Evolutionary conservation across 2,329 filamentous ascomycete genomes (phyloP).

Genomic region (Metarhizium rileyi): DNA sequence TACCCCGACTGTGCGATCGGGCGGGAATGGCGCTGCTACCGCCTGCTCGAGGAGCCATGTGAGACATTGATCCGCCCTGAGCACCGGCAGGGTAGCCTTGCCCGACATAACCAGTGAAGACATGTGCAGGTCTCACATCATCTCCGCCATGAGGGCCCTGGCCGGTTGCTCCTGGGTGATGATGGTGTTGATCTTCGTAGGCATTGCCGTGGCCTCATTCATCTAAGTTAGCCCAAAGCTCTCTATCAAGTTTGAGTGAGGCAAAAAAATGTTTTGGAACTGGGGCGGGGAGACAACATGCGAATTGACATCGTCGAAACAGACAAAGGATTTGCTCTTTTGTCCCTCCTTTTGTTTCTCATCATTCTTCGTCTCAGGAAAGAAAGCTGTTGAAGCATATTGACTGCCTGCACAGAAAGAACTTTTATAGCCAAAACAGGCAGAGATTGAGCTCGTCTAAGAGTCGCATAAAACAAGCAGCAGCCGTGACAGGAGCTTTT

Average conservation of each 20-base stretch:
- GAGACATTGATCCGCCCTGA: constrained; percentile 53
- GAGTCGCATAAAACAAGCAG: constrained; percentile 22
- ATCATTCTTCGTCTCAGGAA: constrained; percentile 2
- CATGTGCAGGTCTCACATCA: constrained; percentile 64
- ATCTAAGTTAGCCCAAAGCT: constrained; percentile 1
- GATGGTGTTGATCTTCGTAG: constrained; percentile 59
- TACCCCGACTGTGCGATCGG: constrained; percentile 27
- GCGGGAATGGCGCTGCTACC: constrained; percentile 24
- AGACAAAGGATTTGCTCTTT: not conserved
- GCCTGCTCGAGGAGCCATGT: constrained; percentile 35
- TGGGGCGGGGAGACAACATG: not conserved
- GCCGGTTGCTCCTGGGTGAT: constrained; percentile 49
- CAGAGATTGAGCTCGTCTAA: constrained; percentile 27
- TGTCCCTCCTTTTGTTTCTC: not conserved
- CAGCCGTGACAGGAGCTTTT: constrained; percentile 22
- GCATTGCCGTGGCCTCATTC: constrained; percentile 47
- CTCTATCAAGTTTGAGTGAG: constrained; percentile 3
- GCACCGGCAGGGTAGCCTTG: constrained; percentile 45
- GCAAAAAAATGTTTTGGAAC: constrained; percentile 2
- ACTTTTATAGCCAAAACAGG: constrained; percentile 22
- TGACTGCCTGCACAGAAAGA: constrained; percentile 17
- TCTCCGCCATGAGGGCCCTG: constrained; percentile 38
- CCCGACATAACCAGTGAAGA: constrained; percentile 59
- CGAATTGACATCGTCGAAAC: constrained; percentile 2
- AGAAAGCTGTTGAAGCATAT: constrained; percentile 5